These are phyloP conservation scores for Paxillus ammoniavirescens DNA, from an alignment of 768 basidiomycete genomes.

Conservation along the genomic window DNA sequence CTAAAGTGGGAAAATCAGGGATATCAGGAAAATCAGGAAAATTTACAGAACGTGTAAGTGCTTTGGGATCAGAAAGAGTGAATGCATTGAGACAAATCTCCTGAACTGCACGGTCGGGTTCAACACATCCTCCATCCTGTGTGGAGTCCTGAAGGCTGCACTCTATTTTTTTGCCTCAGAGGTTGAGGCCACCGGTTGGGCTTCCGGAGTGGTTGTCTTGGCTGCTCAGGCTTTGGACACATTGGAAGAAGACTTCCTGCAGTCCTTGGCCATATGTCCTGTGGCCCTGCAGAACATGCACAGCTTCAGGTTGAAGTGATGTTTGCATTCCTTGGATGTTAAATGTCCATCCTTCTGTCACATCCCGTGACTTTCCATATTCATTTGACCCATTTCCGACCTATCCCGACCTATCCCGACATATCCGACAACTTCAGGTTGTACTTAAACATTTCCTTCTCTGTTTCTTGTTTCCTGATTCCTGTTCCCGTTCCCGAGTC, in stretches of 20 bases:
- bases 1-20: neutral
- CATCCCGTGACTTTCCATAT: too few relatives aligned
- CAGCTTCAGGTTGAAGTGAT: neutral
- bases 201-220: neutral
- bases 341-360: neutral
- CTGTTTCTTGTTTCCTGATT: too few relatives aligned
- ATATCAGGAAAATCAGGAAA: neutral
- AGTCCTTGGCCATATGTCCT: neutral
- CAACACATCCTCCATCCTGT: neutral
- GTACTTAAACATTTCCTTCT: too few relatives aligned
- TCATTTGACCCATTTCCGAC: too few relatives aligned
- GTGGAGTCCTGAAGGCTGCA: neutral
- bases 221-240: neutral
- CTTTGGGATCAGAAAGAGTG: neutral
- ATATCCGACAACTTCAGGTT: too few relatives aligned
- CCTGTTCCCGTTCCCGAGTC: too few relatives aligned
- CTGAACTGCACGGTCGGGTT: neutral
- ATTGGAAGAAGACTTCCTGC: neutral
- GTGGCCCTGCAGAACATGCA: slow-evolving; percentile 2
- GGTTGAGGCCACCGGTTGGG: neutral
- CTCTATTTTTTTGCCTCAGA: slow-evolving; percentile 6
- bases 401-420: too few relatives aligned
- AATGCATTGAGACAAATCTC: slow-evolving; percentile 3
- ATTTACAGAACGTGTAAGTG: neutral
- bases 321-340: neutral